Percentiles rank a stretch among this genome's conserved stretches.
Evolutionary conservation across 129 eudicot species (phyloP).

Genomic region (Pseudognaphalium luteoalbum): DNA sequence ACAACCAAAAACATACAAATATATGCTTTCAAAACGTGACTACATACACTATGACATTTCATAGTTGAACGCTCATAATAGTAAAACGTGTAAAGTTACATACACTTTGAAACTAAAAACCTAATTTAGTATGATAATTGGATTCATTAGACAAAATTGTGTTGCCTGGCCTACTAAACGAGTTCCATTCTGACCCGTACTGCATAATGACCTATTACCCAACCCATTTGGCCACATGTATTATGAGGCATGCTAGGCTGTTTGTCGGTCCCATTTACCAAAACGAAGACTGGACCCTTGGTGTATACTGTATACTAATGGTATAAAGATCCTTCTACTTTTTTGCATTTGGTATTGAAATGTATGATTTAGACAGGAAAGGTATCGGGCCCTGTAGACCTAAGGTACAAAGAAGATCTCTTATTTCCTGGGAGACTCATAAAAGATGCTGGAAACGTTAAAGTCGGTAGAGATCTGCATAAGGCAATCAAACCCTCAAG

Average conservation of each 20-base stretch:
- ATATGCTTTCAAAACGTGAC: no score
- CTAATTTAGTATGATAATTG: background rate
- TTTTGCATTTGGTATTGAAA: background rate
- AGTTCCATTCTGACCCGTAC: background rate
- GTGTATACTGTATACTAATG: background rate
- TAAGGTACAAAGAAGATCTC: conserved; percentile 84
- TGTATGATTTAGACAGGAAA: conserved; percentile 61
- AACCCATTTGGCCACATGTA: background rate
- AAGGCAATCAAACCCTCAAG: conserved; percentile 70
- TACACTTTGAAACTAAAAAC: no score
- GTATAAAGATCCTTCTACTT: background rate
- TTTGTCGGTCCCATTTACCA: conserved; percentile 1
- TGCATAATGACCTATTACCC: background rate
- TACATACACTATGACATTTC: no score
- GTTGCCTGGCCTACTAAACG: background rate
- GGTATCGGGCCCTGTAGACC: conserved; percentile 81
- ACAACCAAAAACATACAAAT: no score
- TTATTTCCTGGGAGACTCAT: conserved; percentile 79
- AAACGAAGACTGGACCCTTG: conserved; percentile 6
- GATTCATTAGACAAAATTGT: background rate
- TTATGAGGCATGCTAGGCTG: background rate
- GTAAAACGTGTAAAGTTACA: no score
- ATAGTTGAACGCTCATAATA: no score
- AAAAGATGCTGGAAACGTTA: conserved; percentile 83
- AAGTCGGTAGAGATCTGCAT: conserved; percentile 69